A percentile compares a stretch with the other conserved stretches of the same genome.
phyloP scores from a whole-genome alignment of 1,139 yeast species.

The Kurtzmaniella natalensis region DNA sequence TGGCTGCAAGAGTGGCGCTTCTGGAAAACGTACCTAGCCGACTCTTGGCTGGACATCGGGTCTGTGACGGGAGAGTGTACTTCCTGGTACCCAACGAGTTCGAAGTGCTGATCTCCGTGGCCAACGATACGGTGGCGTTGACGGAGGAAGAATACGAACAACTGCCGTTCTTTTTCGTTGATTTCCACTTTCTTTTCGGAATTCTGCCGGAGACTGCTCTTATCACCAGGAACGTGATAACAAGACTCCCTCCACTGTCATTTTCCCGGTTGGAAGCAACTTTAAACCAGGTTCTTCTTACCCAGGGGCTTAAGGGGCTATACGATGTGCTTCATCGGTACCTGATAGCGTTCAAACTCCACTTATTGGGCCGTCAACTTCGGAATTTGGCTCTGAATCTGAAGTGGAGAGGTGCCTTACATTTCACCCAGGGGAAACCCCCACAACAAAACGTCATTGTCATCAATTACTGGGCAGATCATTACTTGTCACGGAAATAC shows the following conservation, averaged over 20 bases:
- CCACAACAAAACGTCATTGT: constrained; percentile 58
- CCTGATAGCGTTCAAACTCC: constrained; percentile 69
- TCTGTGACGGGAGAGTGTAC: constrained; percentile 73
- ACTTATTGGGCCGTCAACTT: constrained; percentile 64
- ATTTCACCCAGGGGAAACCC: constrained; percentile 29
- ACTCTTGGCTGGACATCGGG: constrained; percentile 52
- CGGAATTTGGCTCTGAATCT: constrained; percentile 47
- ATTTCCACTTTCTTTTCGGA: constrained; percentile 62
- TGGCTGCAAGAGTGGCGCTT: constrained; percentile 73
- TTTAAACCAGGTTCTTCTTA: constrained; percentile 54
- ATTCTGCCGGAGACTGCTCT: constrained; percentile 33
- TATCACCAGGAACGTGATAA: constrained; percentile 26
- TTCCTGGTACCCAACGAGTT: constrained; percentile 65
- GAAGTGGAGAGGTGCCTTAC: constrained; percentile 63
- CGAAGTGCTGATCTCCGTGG: constrained; percentile 65
- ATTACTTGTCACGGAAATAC: constrained; percentile 32
- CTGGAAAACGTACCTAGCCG: constrained; percentile 55
- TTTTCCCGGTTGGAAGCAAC: constrained; percentile 48
- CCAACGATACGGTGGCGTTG: constrained; percentile 23
- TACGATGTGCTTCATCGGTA: constrained; percentile 68
- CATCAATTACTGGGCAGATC: constrained; percentile 67
- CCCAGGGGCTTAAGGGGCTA: constrained; percentile 52
- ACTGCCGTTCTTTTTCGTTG: constrained; percentile 74
- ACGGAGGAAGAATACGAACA: constrained; percentile 22
- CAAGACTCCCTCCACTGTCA: constrained; percentile 30